Evolutionary conservation across 1,284 basidiomycete genomes (phyloP), one percentile per base, ranked within the genome.

Genomic region (Apiotrichum laibachii): DNA sequence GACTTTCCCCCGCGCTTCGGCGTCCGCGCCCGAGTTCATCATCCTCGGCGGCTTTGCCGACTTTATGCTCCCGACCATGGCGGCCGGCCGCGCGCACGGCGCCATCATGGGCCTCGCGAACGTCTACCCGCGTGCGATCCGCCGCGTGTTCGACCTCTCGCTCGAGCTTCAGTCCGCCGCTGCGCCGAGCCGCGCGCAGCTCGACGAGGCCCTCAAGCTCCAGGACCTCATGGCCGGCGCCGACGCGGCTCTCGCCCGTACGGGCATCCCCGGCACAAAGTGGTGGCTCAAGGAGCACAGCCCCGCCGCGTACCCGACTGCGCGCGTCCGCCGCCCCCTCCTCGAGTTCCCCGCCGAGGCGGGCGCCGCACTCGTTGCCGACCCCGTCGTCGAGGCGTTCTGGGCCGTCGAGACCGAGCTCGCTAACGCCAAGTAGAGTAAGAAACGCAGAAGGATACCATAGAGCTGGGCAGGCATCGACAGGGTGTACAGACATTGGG

Each of bases 71-170:
- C 85, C 89, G 16, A 85, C 88, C n/a, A 78, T 84, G 10, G 85
- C 84, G 67, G 74, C 69, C 48, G 70, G 71, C 4, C 62, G 71
- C 39, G 88, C 81, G 9, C 86, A 89, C 71, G 89, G 89, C 61
- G 88, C 88, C 56, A 91, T 92, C 70, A 89, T 87, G 65, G 89
- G 89, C 58, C 84, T 91, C 39, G 88, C 83, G 15, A 90, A 90
- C 73, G 75, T 90, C 61, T 85, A 87, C 65, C 89, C 90, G 35
- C 70, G 84, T 64, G 80, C 88, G 0, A 78, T 88, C 48, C 81
- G 78, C 26, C 84, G 83, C 61, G 80, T 92, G 16, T 88, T 86
- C 75, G 79, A 85, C 55, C 77, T 90, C 11, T 82, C 85, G 43
- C 81, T 61, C 26, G 64, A 67, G 49, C 55, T 83, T 57, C 81